Percentiles rank a stretch among this genome's conserved stretches.
phyloP scores from a whole-genome alignment of 2,329 filamentous ascomycete species.

The Phaeosphaeriaceae sp. region DNA sequence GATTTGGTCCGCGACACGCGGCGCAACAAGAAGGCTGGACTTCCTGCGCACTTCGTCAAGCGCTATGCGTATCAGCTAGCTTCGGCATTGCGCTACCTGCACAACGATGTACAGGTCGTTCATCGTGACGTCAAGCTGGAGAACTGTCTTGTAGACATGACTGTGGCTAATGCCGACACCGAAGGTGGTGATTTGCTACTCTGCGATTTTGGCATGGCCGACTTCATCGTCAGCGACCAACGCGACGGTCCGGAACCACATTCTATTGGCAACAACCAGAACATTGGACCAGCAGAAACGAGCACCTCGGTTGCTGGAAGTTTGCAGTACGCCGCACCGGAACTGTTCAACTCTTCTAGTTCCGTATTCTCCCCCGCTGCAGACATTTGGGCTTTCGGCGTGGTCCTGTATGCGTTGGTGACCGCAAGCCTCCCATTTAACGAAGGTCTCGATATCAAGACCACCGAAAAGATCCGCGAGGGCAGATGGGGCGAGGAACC shows the following conservation, averaged over 20 bases:
- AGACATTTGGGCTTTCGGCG: slow-evolving; percentile 72
- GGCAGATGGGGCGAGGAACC: slow-evolving; percentile 65
- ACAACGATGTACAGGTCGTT: slow-evolving; percentile 71
- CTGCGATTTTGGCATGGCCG: slow-evolving; percentile 74
- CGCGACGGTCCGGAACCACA: slow-evolving; percentile 59
- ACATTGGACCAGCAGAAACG: slow-evolving; percentile 62
- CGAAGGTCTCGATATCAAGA: slow-evolving; percentile 64
- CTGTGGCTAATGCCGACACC: slow-evolving; percentile 54
- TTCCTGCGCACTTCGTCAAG: slow-evolving; percentile 61
- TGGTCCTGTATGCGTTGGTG: slow-evolving; percentile 67
- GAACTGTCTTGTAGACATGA: slow-evolving; percentile 69
- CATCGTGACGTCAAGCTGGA: slow-evolving; percentile 74
- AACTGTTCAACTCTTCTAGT: slow-evolving; percentile 51
- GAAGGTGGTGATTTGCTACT: slow-evolving; percentile 65
- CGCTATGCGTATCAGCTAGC: slow-evolving; percentile 70
- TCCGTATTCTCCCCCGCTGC: slow-evolving; percentile 61
- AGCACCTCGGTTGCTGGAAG: slow-evolving; percentile 67
- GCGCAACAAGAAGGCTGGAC: slow-evolving; percentile 48
- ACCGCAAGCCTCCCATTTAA: slow-evolving; percentile 69
- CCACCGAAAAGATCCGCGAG: slow-evolving; percentile 65
- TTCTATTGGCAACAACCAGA: slow-evolving; percentile 46
- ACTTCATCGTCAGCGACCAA: slow-evolving; percentile 67
- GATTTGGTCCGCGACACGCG: slow-evolving; percentile 66
- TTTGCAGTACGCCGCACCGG: slow-evolving; percentile 62
- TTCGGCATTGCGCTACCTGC: slow-evolving; percentile 69